Evolutionary conservation across 108 stramenopile genomes (phyloP).

Genomic region (Stephanodiscus triporus): DNA sequence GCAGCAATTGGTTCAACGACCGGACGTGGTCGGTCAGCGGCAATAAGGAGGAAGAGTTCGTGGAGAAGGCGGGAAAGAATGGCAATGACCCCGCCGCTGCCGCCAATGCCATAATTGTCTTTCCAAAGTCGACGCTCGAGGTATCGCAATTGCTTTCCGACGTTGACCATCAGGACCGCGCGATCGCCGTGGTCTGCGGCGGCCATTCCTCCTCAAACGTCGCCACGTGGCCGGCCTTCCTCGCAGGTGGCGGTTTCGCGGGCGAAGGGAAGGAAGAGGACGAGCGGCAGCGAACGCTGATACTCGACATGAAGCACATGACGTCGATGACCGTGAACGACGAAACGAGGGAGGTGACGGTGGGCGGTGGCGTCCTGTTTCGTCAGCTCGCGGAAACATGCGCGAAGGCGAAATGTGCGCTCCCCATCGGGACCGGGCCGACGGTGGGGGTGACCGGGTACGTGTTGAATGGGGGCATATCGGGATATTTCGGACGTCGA

Average conservation of each 20-base stretch:
- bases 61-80: not conserved
- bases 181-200: conserved; percentile 30
- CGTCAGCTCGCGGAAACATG: conserved; percentile 26
- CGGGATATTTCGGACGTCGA: conserved; percentile 30
- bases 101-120: conserved; percentile 1
- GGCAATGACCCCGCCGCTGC: not conserved
- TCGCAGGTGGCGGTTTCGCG: not conserved
- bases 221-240: conserved; percentile 10
- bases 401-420: conserved; percentile 6
- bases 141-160: conserved; percentile 3
- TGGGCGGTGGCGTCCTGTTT: conserved; percentile 25
- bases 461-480: conserved; percentile 23
- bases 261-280: not conserved
- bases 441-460: conserved; percentile 26
- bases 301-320: conserved; percentile 28
- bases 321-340: conserved; percentile 13
- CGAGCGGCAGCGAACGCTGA: not conserved
- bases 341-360: conserved; percentile 17
- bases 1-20: conserved; percentile 14
- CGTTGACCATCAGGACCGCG: conserved; percentile 10
- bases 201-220: conserved; percentile 35
- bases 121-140: conserved; percentile 21
- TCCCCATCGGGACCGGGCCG: conserved; percentile 28
- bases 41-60: conserved; percentile 17
- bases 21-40: conserved; percentile 30